Evolutionary conservation across 306 rosid species (phyloP).

Genomic region (Biancaea sappan): DNA sequence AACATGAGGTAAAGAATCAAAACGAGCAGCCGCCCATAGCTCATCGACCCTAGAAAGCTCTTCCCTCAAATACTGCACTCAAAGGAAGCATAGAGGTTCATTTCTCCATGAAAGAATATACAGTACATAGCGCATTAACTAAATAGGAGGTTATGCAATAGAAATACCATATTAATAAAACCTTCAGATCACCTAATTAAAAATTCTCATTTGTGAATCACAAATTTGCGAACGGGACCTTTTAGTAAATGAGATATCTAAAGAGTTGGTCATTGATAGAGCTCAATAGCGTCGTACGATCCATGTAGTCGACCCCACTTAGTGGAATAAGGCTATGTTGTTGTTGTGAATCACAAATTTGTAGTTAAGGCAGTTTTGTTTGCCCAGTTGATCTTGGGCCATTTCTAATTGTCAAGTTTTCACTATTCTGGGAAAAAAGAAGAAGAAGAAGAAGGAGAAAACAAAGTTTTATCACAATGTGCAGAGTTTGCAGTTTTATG

Average conservation of each 20-base stretch:
- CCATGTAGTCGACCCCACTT: too few relatives aligned
- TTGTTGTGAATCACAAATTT: neutral
- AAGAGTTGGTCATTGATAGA: too few relatives aligned
- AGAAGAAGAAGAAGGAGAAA: too few relatives aligned
- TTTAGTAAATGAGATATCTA: too few relatives aligned
- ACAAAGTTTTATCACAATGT: too few relatives aligned
- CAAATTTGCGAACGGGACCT: too few relatives aligned
- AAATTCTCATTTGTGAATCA: neutral
- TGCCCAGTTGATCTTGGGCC: too few relatives aligned
- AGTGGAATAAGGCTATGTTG: too few relatives aligned
- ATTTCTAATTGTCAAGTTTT: too few relatives aligned
- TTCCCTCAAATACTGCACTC: constrained; percentile 82
- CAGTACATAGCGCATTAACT: neutral
- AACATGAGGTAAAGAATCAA: constrained; percentile 99
- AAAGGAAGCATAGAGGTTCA: constrained; percentile 35
- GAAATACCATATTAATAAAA: constrained; percentile 21
- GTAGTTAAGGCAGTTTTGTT: neutral
- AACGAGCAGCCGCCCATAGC: constrained; percentile 92
- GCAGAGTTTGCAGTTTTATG: too few relatives aligned
- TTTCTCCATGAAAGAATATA: constrained; percentile 25
- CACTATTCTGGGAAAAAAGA: too few relatives aligned
- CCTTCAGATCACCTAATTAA: neutral
- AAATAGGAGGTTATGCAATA: neutral
- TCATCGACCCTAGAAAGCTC: constrained; percentile 80
- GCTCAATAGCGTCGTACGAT: too few relatives aligned